Evolutionary conservation across 345 rosid genomes (phyloP).

Genomic region (Camelina hispida): DNA sequence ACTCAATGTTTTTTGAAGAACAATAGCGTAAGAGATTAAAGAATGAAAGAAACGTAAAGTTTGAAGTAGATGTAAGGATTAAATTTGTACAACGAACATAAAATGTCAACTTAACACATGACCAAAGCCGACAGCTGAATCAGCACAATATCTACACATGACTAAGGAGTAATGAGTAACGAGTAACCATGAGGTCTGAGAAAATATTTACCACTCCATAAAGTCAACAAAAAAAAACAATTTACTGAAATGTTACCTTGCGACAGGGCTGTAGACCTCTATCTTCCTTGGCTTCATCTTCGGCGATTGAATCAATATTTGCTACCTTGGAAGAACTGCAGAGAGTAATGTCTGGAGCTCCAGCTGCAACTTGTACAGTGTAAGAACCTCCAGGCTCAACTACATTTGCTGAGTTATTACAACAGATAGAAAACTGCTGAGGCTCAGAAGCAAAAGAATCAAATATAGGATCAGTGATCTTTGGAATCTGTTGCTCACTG

Average conservation of each 20-base stretch:
- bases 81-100: not conserved
- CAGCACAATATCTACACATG: not conserved
- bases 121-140: not conserved
- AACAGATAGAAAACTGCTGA: slow-evolving; percentile 40
- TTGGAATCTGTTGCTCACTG: slow-evolving; percentile 40
- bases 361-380: slow-evolving; percentile 16
- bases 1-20: not conserved
- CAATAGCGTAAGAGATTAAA: not conserved
- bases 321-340: slow-evolving; percentile 33
- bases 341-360: slow-evolving; percentile 44
- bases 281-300: slow-evolving; percentile 47
- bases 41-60: slow-evolving; percentile 1
- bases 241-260: slow-evolving; percentile 48
- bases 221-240: not conserved
- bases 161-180: not conserved
- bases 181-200: not conserved
- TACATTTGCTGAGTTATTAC: slow-evolving; percentile 12
- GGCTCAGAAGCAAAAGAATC: slow-evolving; percentile 48
- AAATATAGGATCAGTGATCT: slow-evolving; percentile 45
- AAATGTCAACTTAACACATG: slow-evolving; percentile 9
- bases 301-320: slow-evolving; percentile 39
- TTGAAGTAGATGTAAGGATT: not conserved
- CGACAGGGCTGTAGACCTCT: slow-evolving; percentile 34
- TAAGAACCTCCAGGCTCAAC: slow-evolving; percentile 29
- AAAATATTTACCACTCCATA: not conserved